These are phyloP conservation scores for Cutaneotrichosporon sp. DNA, from an alignment of 1,284 basidiomycete species.

Conservation along the genomic window DNA sequence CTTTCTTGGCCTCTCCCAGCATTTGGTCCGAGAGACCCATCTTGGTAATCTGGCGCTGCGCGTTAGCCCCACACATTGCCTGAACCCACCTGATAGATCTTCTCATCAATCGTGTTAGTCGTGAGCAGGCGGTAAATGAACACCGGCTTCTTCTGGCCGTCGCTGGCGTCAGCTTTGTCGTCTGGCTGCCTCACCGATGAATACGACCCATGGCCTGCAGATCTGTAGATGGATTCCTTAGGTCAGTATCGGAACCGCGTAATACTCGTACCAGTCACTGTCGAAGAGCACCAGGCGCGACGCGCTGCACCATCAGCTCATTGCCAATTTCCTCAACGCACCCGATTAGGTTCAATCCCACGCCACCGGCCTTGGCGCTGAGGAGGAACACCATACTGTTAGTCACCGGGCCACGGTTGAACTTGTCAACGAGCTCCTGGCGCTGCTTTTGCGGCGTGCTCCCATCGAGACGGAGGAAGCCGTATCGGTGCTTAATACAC, in stretches of 20 bases:
- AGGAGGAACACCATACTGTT: constrained; percentile 73
- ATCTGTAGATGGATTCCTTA: constrained; percentile 56
- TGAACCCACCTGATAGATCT: constrained; percentile 43
- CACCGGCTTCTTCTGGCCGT: constrained; percentile 88
- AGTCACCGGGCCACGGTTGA: constrained; percentile 35
- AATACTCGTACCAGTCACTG: constrained; percentile 70
- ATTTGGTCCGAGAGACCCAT: constrained; percentile 64
- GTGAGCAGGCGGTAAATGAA: constrained; percentile 89
- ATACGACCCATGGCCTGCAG: constrained; percentile 97
- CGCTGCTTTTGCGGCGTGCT: constrained; percentile 73
- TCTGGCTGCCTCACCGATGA: constrained; percentile 61
- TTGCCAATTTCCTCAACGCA: constrained; percentile 12
- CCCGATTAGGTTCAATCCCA: constrained; percentile 85
- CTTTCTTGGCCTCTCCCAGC: constrained; percentile 43
- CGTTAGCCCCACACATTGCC: constrained; percentile 2
- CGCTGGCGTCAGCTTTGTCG: constrained; percentile 53
- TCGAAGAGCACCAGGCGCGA: constrained; percentile 75
- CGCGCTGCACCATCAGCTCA: constrained; percentile 52
- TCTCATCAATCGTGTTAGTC: constrained; percentile 52
- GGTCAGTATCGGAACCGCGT: constrained; percentile 2
- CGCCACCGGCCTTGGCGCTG: constrained; percentile 92
- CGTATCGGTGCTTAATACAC: constrained; percentile 70
- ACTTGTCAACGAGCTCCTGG: constrained; percentile 54
- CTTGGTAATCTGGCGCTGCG: constrained; percentile 88
- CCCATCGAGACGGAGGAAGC: constrained; percentile 82